phyloP scores from a whole-genome alignment of 1,284 basidiomycete genomes.

The Crucibulum parvulum region DNA sequence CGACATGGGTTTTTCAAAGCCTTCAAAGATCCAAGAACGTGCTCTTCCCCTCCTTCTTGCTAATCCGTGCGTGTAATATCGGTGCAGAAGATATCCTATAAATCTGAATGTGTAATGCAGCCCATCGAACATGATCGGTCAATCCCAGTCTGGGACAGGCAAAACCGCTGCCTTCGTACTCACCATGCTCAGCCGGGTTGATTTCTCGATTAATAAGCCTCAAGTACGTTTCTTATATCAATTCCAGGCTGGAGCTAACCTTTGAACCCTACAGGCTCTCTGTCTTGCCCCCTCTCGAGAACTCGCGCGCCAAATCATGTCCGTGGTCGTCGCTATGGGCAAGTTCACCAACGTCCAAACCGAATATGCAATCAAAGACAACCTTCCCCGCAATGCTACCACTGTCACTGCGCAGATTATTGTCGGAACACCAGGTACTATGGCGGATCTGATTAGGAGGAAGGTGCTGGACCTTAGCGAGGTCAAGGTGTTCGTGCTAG shows the following conservation, averaged over 20 bases:
- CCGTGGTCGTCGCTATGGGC: conserved; percentile 93
- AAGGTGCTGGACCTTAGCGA: conserved; percentile 76
- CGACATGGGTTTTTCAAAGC: conserved; percentile 96
- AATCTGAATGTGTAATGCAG: conserved; percentile 46
- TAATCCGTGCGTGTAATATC: conserved; percentile 77
- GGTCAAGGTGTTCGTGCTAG: conserved; percentile 95
- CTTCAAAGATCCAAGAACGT: conserved; percentile 99
- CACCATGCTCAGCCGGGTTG: conserved; percentile 96
- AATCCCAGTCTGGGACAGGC: conserved; percentile 99
- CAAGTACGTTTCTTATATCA: conserved; percentile 63
- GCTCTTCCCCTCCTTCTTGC: conserved; percentile 91
- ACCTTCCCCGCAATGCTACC: conserved; percentile 70
- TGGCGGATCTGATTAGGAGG: conserved; percentile 84
- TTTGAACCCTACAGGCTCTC: conserved; percentile 65
- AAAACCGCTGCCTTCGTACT: conserved; percentile 99
- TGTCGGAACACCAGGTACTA: conserved; percentile 97
- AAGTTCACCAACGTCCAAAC: conserved; percentile 94
- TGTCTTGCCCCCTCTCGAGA: conserved; percentile 96
- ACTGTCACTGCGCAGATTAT: conserved; percentile 90
- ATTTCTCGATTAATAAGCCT: conserved; percentile 83
- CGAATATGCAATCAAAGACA: conserved; percentile 94
- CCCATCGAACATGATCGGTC: conserved; percentile 98
- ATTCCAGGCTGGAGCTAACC: neutral
- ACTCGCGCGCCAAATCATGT: conserved; percentile 97
- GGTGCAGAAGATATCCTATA: neutral